Evolutionary conservation across 345 rosid genomes (phyloP), one percentile per base, ranked within the genome.

Genomic region (Pistacia vera): DNA sequence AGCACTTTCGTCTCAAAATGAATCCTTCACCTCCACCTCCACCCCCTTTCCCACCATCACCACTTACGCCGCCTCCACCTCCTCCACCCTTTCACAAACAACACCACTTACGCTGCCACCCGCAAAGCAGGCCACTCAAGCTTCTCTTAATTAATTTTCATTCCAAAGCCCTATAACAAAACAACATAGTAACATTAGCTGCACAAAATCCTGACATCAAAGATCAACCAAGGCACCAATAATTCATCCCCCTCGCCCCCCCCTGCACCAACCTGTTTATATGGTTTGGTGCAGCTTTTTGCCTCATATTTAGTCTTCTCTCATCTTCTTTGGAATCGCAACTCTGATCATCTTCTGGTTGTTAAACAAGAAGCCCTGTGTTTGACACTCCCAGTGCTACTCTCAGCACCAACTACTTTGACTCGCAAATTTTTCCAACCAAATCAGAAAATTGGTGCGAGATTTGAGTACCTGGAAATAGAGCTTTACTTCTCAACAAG

Each of bases 241-340:
- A 75, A 80, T 85, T 66, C 73, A 72, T 61, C 96, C 67, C 58
- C 88, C 89, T 63, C 84, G 79, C 14, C 82, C 82, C 48, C 82
- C 66, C 48, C 83, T n/a, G 83, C 13, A 92, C 92, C 18, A 95
- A 87, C 78, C 89, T 85, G 16, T 48, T 90, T 56, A 77, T 90
- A 36, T 95, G 99, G 99, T 92, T 88, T 71, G 84, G 87, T 51
- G 97, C 93, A 46, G 81, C 91, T 65, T 36, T 93, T 4, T 93
- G 98, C 74, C 86, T 92, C 73, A 52, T 93, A 63, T 93, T 93
- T 76, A 90, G 98, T 81, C 83, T 95, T 68, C 55, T 82, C 86
- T 95, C 55, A 93, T 95, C 86, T 74, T 93, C 77, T 88, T 92
- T 55, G 97, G 98, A 5, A 83, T 93, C 3, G 91, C 96, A 67